phyloP scores from a whole-genome alignment of 164 flowering plant genomes.

The Akebia trifoliata region DNA sequence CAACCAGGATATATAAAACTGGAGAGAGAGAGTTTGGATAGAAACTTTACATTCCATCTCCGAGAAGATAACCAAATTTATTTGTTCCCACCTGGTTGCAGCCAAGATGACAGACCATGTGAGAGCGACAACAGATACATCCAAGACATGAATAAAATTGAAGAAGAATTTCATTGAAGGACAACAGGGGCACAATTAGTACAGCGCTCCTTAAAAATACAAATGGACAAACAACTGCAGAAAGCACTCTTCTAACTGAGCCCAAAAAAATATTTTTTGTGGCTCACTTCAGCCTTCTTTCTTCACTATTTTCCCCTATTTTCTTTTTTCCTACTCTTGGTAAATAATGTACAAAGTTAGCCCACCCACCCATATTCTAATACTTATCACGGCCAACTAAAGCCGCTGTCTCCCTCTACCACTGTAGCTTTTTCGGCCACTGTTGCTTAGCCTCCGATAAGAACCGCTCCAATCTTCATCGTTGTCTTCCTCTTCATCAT shows the following conservation, averaged over 20 bases:
- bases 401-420: slow-evolving; percentile 41
- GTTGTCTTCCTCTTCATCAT: slow-evolving; percentile 34
- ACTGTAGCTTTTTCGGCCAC: slow-evolving; percentile 37
- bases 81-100: too few relatives aligned
- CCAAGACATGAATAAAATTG: too few relatives aligned
- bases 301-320: slow-evolving; percentile 4
- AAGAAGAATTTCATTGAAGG: slow-evolving; percentile 22
- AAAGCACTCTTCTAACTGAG: too few relatives aligned
- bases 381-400: slow-evolving; percentile 16
- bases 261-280: slow-evolving; percentile 1
- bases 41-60: too few relatives aligned
- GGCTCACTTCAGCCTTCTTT: not conserved
- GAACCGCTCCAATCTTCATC: slow-evolving; percentile 48
- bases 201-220: slow-evolving; percentile 3
- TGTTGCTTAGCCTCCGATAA: slow-evolving; percentile 30
- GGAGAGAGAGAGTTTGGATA: too few relatives aligned
- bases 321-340: slow-evolving; percentile 6
- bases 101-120: too few relatives aligned
- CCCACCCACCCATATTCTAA: too few relatives aligned
- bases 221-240: too few relatives aligned
- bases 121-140: too few relatives aligned
- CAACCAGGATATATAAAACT: too few relatives aligned
- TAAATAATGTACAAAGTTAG: slow-evolving; percentile 52
- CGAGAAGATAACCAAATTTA: too few relatives aligned
- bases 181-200: slow-evolving; percentile 8